Conservation (phyloP, 139 green algal species). For the Chlorella ohadii region DNA sequence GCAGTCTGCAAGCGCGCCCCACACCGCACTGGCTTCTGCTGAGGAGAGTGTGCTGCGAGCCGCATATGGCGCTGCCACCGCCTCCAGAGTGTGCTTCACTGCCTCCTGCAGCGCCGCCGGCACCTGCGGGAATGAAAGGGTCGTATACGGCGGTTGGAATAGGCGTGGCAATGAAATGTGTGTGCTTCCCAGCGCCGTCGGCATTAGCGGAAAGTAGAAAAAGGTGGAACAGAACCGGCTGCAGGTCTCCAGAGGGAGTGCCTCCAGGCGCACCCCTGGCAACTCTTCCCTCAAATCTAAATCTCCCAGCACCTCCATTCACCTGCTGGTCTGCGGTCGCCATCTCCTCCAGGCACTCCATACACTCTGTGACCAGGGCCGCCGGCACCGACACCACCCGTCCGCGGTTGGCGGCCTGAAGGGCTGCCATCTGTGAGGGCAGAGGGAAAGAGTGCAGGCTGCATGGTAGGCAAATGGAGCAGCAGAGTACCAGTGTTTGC, state of each 20-base stretch:
- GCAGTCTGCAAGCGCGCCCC: constrained; percentile 32
- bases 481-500: no score
- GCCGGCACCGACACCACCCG: constrained; percentile 24
- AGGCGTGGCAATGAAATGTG: no score
- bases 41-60: not conserved
- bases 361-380: constrained; percentile 15
- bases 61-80: not conserved
- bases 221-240: no score
- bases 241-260: no score
- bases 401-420: constrained; percentile 28
- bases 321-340: constrained; percentile 1
- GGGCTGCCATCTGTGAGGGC: constrained; percentile 22
- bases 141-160: no score
- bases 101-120: constrained; percentile 19
- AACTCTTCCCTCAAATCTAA: no score
- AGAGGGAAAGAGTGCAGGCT: no score
- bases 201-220: no score
- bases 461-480: no score
- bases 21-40: not conserved
- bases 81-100: constrained; percentile 15
- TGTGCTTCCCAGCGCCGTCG: no score
- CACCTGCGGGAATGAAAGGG: constrained; percentile 11
- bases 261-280: no score
- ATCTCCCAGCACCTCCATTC: not conserved
- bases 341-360: constrained; percentile 37